Base-by-base conservation (phyloP, 257 asterid species). In the Euphrasia confusa region DNA sequence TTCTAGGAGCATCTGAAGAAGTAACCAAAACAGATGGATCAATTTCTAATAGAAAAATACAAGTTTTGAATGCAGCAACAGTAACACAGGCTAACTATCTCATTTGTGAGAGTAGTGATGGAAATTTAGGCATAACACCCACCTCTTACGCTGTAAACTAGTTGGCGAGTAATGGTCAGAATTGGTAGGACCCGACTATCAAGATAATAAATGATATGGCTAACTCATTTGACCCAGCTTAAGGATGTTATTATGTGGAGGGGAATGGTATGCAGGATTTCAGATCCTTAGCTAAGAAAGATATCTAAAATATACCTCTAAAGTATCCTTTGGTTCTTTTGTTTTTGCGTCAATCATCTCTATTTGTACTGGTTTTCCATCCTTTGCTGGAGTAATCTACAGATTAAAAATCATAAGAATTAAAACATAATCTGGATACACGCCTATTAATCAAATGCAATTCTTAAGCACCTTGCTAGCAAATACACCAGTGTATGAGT, bases 271-370 rank as follows among this genome's bases (percentile, higher is more conserved):
- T 30, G 5, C 33, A 67, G 28, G 61, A 65, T n/a, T 64, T 65
- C 55, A 61, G 39, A 21, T 49, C 39, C 74, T 64, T 73, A 17
- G 65, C 62, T 26, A 24, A 48, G 57, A 70, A 56, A 65, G 57
- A 63, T 54, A 42, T 53, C 59, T 56, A 33, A 63, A 66, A 65
- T 75, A 71, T 68, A 90, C 95, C 93, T 90, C 96, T 67, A 88
- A 67, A 27, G 89, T 80, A 35, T 81, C 95, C 83, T 86, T 88
- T 52, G 86, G 89, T 65, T 88, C 97, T 79, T 88, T 92, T 39
- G 98, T 92, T 84, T 88, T 92, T 65, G 98, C 96, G 80, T 92
- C 98, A 74, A 92, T 86, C 60, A 92, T 88, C 86, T 88, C 96
- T 68, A 91, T 88, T 72, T 78, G 85, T 64, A 91, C 96, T 56